A percentile compares a stretch with the other conserved stretches of the same genome.
These are phyloP conservation scores for Pseudogymnoascus sp. DNA, from an alignment of 2,329 filamentous ascomycete genomes.

Conservation along the genomic window DNA sequence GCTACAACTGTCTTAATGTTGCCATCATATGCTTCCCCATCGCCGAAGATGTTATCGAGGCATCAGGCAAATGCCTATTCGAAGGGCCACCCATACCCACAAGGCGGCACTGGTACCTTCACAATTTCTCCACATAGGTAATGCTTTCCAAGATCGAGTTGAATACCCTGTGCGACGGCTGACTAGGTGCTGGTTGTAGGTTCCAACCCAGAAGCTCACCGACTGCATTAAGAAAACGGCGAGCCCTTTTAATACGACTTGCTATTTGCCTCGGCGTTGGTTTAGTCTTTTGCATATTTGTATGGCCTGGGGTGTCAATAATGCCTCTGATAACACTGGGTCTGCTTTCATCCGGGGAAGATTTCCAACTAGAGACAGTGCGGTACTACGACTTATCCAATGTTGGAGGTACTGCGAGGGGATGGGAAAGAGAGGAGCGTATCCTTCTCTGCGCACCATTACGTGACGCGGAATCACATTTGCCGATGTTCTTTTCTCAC, in stretches of 20 bases:
- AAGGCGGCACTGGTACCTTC: slow-evolving; percentile 63
- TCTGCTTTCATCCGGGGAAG: slow-evolving; percentile 59
- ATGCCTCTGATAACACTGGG: slow-evolving; percentile 63
- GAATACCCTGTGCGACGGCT: slow-evolving; percentile 10
- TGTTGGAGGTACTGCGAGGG: slow-evolving; percentile 82
- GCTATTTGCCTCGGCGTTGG: slow-evolving; percentile 52
- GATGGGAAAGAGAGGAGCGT: slow-evolving; percentile 93
- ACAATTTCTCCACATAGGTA: slow-evolving; percentile 88
- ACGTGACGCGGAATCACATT: slow-evolving; percentile 83
- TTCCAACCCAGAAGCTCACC: slow-evolving; percentile 80
- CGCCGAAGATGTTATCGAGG: slow-evolving; percentile 71
- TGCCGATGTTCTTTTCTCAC: slow-evolving; percentile 98
- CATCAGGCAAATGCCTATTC: slow-evolving; percentile 69
- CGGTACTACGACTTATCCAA: slow-evolving; percentile 94
- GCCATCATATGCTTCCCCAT: slow-evolving; percentile 50
- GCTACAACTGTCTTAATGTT: slow-evolving; percentile 43
- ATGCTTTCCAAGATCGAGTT: slow-evolving; percentile 26
- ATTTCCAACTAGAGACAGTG: slow-evolving; percentile 84
- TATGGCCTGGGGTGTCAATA: slow-evolving; percentile 61
- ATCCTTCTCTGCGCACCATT: slow-evolving; percentile 92
- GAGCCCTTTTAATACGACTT: slow-evolving; percentile 65
- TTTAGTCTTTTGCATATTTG: slow-evolving; percentile 65
- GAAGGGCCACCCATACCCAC: slow-evolving; percentile 71
- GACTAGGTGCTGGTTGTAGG: slow-evolving; percentile 39
- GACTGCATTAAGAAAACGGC: slow-evolving; percentile 63